Conservation (phyloP, 2,329 filamentous ascomycete species). For the Aquanectria penicillioides region DNA sequence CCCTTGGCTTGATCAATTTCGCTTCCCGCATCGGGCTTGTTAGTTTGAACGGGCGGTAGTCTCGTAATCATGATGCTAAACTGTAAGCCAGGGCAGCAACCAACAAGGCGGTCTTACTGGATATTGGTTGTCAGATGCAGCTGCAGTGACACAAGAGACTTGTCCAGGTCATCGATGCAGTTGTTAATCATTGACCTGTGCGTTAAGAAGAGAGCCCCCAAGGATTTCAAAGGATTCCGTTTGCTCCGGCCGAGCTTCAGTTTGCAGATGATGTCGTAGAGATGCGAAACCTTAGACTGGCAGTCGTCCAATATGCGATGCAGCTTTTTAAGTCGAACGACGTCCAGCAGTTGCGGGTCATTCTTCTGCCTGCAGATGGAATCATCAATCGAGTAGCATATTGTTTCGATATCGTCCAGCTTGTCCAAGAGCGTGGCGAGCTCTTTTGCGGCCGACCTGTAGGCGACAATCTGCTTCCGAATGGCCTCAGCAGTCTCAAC, state of each 20-base stretch:
- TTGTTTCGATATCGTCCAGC: slow-evolving; percentile 2
- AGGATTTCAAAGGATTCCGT: background rate
- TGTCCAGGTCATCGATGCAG: background rate
- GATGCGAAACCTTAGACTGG: background rate
- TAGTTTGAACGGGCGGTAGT: no score
- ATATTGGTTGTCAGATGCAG: background rate
- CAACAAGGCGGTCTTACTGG: background rate
- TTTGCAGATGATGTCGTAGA: background rate
- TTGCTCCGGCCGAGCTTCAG: background rate
- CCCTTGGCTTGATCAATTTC: no score
- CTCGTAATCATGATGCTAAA: background rate
- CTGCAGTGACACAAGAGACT: background rate
- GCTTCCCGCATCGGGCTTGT: no score
- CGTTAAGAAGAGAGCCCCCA: slow-evolving; percentile 3
- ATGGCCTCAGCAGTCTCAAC: background rate
- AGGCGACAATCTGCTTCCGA: slow-evolving; percentile 9
- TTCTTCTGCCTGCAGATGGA: background rate
- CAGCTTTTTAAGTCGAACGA: background rate
- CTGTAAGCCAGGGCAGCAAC: background rate
- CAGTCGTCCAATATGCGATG: background rate
- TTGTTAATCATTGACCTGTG: background rate
- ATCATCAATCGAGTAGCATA: slow-evolving; percentile 1
- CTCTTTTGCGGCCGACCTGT: slow-evolving; percentile 20
- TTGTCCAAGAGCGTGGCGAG: background rate
- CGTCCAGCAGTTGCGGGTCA: background rate